Base-by-base conservation (phyloP, 495 filamentous ascomycete genomes). In the Aspergillus sclerotiicarbonarius region DNA sequence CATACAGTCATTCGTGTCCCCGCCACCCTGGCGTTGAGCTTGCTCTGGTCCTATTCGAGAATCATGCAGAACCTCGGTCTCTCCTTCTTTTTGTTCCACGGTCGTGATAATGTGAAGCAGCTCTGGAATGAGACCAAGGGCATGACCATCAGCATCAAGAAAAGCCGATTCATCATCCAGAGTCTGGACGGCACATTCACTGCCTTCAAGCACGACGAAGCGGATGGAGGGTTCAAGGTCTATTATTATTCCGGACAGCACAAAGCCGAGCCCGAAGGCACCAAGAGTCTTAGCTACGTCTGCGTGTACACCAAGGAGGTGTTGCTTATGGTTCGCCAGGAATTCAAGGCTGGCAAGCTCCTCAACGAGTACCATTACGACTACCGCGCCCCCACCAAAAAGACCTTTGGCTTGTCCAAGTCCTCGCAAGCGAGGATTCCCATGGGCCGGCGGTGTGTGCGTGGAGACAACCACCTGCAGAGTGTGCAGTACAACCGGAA, bases 301-400 rank as follows among this genome's bases (percentile, higher is more conserved):
- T 80, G 76, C 51, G 77, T 68, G 15, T 86, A 82, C 65, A 72
- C 70, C 6, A 70, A 73, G 20, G 72, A 79, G 1, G 73, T 84
- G 64, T 53, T 75, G 20, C 75, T 86, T 18, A 68, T 66, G 15
- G 70, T 73, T 31, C 71, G 79, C 16, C 71, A 80, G 50, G 78
- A 84, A 51, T 81, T 78, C 60, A 74, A 73, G 31, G 68, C 75
- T 41, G 76, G 71, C 8, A 73, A 73, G 33, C 29, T 79, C 10
- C 56, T 72, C 49, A 82, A 82, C 50, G 76, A 80, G 56, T 85
- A 78, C 53, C 69, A 74, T 25, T 85, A 84, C 63, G 79, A 84
- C 50, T 80, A 79, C 57, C 58, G 61, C 16, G 47, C 56, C 0
- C 69, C 74, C 1, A 52, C 47, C 0, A 78, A 73, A 56, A 77